Conservation (phyloP, 495 filamentous ascomycete genomes). For the Penicillium paxilli region DNA sequence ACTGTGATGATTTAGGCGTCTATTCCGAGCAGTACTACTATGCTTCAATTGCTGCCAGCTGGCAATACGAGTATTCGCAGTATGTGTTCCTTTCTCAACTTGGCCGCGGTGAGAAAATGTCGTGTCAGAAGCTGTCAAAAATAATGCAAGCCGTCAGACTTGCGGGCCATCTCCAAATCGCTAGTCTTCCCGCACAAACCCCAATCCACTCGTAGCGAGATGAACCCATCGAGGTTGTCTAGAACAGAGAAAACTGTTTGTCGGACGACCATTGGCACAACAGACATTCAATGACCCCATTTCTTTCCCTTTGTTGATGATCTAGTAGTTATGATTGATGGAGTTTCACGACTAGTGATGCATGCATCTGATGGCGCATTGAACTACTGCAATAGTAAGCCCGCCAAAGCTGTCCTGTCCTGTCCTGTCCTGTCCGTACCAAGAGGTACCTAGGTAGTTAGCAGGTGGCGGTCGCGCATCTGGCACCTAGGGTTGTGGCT, state of each 20-base stretch:
- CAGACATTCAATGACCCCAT: neutral
- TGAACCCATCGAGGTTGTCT: neutral
- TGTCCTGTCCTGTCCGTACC: too few species aligned
- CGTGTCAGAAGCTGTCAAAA: neutral
- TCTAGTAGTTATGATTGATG: slow-evolving; percentile 11
- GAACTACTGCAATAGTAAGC: slow-evolving; percentile 2
- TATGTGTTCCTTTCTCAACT: neutral
- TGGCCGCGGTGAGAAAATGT: neutral
- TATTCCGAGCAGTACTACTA: too few species aligned
- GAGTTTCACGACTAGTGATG: slow-evolving; percentile 8
- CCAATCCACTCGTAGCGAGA: neutral
- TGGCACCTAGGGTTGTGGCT: too few species aligned
- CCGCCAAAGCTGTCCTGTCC: too few species aligned
- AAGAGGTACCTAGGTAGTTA: too few species aligned
- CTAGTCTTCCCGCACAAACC: neutral
- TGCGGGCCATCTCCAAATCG: neutral
- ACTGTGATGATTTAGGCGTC: too few species aligned
- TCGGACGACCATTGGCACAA: neutral
- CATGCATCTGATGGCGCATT: neutral
- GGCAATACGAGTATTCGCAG: too few species aligned
- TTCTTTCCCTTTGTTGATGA: neutral
- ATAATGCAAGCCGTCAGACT: neutral
- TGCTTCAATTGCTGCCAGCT: neutral
- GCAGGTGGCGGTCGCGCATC: neutral
- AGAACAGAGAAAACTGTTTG: neutral